A percentile compares a stretch with the other conserved stretches of the same genome.
These are phyloP conservation scores for Ammopiptanthus mongolicus DNA, from an alignment of 306 rosid genomes.

Conservation along the genomic window DNA sequence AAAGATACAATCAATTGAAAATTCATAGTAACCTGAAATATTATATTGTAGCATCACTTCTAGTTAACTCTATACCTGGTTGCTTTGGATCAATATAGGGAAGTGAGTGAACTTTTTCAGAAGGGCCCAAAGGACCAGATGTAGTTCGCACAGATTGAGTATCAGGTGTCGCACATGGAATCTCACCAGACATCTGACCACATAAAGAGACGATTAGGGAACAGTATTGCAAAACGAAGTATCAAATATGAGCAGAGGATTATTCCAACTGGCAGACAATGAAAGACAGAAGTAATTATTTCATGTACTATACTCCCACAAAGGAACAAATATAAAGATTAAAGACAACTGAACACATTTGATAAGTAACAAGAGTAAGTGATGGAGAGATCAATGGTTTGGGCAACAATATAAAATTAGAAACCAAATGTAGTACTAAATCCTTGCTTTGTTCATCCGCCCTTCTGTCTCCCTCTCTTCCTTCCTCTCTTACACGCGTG, in stretches of 20 bases:
- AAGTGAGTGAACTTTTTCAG: slow-evolving; percentile 64
- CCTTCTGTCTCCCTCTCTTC: neutral
- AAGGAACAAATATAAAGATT: neutral
- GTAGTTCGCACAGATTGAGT: slow-evolving; percentile 88
- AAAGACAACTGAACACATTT: neutral
- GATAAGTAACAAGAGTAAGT: neutral
- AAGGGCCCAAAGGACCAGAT: slow-evolving; percentile 89
- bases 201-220: neutral
- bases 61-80: slow-evolving; percentile 57
- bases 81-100: slow-evolving; percentile 75
- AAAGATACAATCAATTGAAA: slow-evolving; percentile 14
- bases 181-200: slow-evolving; percentile 83
- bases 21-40: slow-evolving; percentile 14
- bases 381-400: neutral
- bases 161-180: slow-evolving; percentile 84
- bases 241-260: neutral
- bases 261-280: neutral
- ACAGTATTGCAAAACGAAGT: neutral
- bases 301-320: neutral
- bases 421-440: neutral
- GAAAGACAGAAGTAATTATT: neutral
- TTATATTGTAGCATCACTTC: neutral
- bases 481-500: neutral
- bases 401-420: neutral
- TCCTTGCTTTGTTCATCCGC: neutral